Evolutionary conservation across 148 eudicot genomes (phyloP).

Genomic region (Rhododendron williamsianum): DNA sequence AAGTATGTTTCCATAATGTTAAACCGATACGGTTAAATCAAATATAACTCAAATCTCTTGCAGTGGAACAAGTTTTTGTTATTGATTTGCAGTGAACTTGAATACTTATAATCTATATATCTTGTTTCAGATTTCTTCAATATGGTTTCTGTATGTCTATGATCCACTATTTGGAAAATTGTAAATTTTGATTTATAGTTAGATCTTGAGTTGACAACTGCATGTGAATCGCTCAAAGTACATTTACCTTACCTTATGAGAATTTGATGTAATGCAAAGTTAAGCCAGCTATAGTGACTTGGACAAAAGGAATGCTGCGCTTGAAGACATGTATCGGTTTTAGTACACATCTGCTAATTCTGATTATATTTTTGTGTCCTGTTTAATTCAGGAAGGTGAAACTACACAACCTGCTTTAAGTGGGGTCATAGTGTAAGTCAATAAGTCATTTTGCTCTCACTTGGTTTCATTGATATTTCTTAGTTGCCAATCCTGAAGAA

Average conservation of each 20-base stretch:
- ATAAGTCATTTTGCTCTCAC: background rate
- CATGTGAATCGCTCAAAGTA: background rate
- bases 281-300: background rate
- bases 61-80: background rate
- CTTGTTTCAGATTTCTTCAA: too few species aligned
- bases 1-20: background rate
- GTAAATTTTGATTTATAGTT: background rate
- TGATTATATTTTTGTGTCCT: background rate
- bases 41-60: background rate
- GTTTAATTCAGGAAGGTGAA: constrained; percentile 63
- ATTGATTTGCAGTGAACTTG: background rate
- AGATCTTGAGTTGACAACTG: background rate
- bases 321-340: background rate
- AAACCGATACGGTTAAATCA: background rate
- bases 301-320: background rate
- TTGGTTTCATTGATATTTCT: background rate
- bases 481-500: background rate
- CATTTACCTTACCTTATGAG: background rate
- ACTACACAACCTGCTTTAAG: constrained; percentile 46
- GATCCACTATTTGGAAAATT: background rate
- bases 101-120: too few species aligned
- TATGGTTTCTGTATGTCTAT: background rate
- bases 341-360: background rate
- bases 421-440: constrained; percentile 75
- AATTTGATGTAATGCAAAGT: background rate